Evolutionary conservation across 148 eudicot genomes (phyloP).

Genomic region (Vaccinium macrocarpon): DNA sequence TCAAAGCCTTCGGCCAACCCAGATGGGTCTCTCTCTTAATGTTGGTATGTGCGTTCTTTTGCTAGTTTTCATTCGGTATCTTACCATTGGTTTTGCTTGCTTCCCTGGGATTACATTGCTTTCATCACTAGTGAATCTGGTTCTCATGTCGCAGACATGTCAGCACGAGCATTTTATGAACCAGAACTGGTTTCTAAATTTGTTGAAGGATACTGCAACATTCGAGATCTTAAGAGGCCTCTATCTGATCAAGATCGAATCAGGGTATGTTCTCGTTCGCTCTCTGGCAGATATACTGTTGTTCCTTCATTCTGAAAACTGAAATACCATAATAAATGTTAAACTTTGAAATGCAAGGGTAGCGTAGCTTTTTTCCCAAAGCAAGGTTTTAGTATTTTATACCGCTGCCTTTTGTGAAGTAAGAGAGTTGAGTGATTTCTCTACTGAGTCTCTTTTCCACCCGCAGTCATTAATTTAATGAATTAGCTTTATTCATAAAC

Average conservation of each 20-base stretch:
- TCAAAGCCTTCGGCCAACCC: conserved; percentile 83
- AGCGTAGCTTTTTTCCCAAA: neutral
- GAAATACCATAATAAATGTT: neutral
- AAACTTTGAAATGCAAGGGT: neutral
- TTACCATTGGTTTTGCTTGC: neutral
- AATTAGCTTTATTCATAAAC: neutral
- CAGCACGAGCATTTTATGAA: no score
- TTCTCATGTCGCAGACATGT: no score
- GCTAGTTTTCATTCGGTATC: neutral
- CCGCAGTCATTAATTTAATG: neutral
- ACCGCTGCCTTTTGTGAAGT: neutral
- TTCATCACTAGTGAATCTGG: neutral
- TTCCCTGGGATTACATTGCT: neutral
- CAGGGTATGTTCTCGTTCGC: conserved; percentile 41
- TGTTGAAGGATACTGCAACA: no score
- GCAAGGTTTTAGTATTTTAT: neutral
- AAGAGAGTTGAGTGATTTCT: neutral
- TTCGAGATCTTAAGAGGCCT: no score
- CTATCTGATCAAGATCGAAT: conserved; percentile 20
- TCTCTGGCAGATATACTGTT: neutral
- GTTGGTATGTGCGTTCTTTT: conserved; percentile 42
- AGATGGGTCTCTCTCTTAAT: conserved; percentile 81
- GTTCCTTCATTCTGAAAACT: neutral
- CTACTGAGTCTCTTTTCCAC: neutral
- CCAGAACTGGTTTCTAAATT: no score